phyloP scores from a whole-genome alignment of 768 basidiomycete species.

The Podaxis sp. region DNA sequence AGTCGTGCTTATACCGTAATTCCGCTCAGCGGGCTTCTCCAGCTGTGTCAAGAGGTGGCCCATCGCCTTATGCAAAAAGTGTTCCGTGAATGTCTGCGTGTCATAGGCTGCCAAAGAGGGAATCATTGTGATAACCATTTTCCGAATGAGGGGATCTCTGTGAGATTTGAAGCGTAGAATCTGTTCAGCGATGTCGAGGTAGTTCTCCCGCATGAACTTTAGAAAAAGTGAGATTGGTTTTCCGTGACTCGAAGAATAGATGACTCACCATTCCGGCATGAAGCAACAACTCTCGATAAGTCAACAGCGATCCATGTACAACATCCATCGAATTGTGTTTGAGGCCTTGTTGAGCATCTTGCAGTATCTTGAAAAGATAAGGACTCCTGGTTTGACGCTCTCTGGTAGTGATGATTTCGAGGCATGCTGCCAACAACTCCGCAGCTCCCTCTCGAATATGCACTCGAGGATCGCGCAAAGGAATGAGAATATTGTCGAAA shows the following conservation, averaged over 20 bases:
- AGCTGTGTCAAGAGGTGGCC: slow-evolving; percentile 83
- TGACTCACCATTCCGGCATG: slow-evolving; percentile 88
- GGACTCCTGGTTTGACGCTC: slow-evolving; percentile 62
- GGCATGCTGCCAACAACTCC: slow-evolving; percentile 86
- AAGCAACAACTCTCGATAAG: slow-evolving; percentile 85
- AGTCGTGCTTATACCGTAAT: slow-evolving; percentile 56
- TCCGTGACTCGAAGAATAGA: background rate
- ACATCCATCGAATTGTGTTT: slow-evolving; percentile 80
- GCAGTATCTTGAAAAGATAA: slow-evolving; percentile 77
- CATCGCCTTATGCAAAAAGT: slow-evolving; percentile 94
- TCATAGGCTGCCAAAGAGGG: slow-evolving; percentile 94
- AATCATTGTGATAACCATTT: slow-evolving; percentile 94
- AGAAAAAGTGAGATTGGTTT: background rate
- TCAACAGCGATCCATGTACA: slow-evolving; percentile 89
- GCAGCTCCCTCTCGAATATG: slow-evolving; percentile 92
- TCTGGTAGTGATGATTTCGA: slow-evolving; percentile 79
- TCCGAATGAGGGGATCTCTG: slow-evolving; percentile 82
- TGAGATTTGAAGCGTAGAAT: slow-evolving; percentile 86
- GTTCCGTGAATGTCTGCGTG: slow-evolving; percentile 85
- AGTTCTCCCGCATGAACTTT: slow-evolving; percentile 87
- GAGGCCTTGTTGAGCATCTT: slow-evolving; percentile 81
- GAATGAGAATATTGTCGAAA: slow-evolving; percentile 89
- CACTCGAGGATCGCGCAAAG: slow-evolving; percentile 82
- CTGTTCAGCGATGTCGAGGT: slow-evolving; percentile 82
- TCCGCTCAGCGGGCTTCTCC: slow-evolving; percentile 84